Percentiles rank a stretch among this genome's conserved stretches.
Evolutionary conservation across 202 grass and related monocot genomes (phyloP).

Genomic region (Alloteropsis angusta): DNA sequence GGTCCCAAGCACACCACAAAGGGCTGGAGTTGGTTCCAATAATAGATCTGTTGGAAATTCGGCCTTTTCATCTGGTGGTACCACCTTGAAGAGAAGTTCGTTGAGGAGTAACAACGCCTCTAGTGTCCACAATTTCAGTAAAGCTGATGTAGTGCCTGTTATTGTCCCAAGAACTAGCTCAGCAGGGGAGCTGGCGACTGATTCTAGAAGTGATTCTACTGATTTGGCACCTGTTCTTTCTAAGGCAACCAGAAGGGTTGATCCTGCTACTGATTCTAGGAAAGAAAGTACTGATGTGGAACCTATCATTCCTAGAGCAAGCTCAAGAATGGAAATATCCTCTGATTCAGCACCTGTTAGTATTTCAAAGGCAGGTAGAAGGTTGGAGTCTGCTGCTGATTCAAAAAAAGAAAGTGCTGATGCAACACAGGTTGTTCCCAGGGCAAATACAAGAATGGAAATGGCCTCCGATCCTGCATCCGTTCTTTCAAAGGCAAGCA

Average conservation of each 20-base stretch:
- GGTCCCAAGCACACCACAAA: slow-evolving; percentile 66
- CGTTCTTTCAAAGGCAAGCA: slow-evolving; percentile 36
- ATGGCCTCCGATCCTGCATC: slow-evolving; percentile 42
- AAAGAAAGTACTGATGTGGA: slow-evolving; percentile 58
- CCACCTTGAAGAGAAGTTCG: slow-evolving; percentile 62
- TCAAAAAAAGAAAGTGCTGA: slow-evolving; percentile 61
- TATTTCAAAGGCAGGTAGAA: slow-evolving; percentile 46
- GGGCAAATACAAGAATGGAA: slow-evolving; percentile 49
- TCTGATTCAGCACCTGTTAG: slow-evolving; percentile 41
- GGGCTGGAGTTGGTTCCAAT: slow-evolving; percentile 38
- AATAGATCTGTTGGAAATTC: slow-evolving; percentile 50
- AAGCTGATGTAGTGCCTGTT: slow-evolving; percentile 54
- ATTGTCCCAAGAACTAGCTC: slow-evolving; percentile 81
- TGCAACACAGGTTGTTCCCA: slow-evolving; percentile 35
- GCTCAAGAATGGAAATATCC: slow-evolving; percentile 36
- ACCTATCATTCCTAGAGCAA: slow-evolving; percentile 36
- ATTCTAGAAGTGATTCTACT: slow-evolving; percentile 43
- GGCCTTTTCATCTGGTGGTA: slow-evolving; percentile 37
- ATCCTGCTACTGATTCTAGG: slow-evolving; percentile 37
- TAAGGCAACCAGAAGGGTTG: slow-evolving; percentile 37
- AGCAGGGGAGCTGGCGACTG: slow-evolving; percentile 47
- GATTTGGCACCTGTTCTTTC: slow-evolving; percentile 40
- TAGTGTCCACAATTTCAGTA: slow-evolving; percentile 59
- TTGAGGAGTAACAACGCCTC: slow-evolving; percentile 45
- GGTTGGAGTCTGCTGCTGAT: slow-evolving; percentile 37